Conservation (phyloP, 331 rosid genomes). For the Cydonia oblonga region DNA sequence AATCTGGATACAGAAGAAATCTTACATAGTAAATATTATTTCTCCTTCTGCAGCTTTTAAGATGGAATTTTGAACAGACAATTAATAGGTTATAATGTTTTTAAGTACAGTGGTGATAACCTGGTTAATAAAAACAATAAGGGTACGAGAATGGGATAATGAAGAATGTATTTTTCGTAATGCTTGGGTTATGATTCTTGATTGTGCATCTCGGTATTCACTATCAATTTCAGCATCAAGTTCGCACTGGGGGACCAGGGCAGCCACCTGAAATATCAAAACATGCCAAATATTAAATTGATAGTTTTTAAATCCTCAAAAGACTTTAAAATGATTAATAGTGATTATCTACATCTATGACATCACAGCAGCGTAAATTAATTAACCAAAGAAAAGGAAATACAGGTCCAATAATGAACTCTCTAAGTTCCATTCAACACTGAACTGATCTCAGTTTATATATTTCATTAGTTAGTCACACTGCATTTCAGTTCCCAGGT, state of each 20-base stretch:
- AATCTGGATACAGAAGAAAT: conserved; percentile 32
- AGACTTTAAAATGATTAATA: not conserved
- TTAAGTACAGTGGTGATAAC: conserved; percentile 20
- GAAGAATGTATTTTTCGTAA: conserved; percentile 66
- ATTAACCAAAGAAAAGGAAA: not conserved
- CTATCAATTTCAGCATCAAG: conserved; percentile 44
- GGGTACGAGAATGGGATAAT: conserved; percentile 46
- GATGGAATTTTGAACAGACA: not conserved
- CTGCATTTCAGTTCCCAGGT: not conserved
- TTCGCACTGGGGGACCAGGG: conserved; percentile 73
- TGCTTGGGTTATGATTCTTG: conserved; percentile 54
- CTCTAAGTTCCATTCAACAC: not conserved
- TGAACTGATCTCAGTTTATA: not conserved
- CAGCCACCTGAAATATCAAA: conserved; percentile 60
- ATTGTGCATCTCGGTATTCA: conserved; percentile 30
- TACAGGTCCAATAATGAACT: not conserved
- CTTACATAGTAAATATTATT: conserved; percentile 7
- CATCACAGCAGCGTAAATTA: not conserved
- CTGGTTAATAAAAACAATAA: conserved; percentile 69
- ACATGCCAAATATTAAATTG: not conserved
- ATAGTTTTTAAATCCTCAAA: not conserved
- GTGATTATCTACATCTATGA: not conserved
- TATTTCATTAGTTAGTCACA: not conserved
- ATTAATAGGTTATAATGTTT: not conserved
- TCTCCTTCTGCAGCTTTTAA: not conserved